Percentiles rank a stretch among this genome's conserved stretches.
phyloP scores from a whole-genome alignment of 441 rosid species.

The Corymbia calophylla region DNA sequence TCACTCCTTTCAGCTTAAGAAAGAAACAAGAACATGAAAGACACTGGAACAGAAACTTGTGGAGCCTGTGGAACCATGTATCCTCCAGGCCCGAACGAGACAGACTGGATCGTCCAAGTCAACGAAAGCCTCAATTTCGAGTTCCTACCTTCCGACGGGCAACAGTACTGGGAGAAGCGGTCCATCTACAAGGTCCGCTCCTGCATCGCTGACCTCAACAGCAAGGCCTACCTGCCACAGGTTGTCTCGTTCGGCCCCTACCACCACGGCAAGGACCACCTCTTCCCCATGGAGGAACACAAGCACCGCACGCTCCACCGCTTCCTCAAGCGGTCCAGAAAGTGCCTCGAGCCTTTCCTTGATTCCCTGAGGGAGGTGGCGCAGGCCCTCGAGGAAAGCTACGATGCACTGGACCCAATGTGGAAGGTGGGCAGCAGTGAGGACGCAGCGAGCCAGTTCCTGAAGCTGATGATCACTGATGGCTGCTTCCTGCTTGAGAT shows the following conservation, averaged over 20 bases:
- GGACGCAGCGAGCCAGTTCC: background rate
- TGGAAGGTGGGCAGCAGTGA: background rate
- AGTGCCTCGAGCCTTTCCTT: background rate
- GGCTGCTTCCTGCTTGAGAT: slow-evolving; percentile 53
- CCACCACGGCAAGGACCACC: slow-evolving; percentile 14
- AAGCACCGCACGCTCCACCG: slow-evolving; percentile 28
- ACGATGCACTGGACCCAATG: slow-evolving; percentile 13
- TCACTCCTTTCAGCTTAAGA: too few species aligned
- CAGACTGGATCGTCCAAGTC: too few species aligned
- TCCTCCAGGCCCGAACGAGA: fast-evolving
- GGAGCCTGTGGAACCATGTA: too few species aligned
- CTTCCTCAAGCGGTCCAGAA: slow-evolving; percentile 19
- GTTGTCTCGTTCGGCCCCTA: slow-evolving; percentile 40
- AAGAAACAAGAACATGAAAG: background rate
- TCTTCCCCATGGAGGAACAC: slow-evolving; percentile 44
- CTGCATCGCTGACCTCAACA: background rate
- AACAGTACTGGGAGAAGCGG: background rate
- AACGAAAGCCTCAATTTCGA: background rate
- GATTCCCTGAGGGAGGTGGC: slow-evolving; percentile 8
- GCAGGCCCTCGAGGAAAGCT: slow-evolving; percentile 13
- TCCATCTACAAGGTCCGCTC: background rate
- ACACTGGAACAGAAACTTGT: too few species aligned
- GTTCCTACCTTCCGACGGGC: background rate
- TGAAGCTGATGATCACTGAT: slow-evolving; percentile 36
- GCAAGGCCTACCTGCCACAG: slow-evolving; percentile 28